These are phyloP conservation scores for Agrostemma githago DNA, from an alignment of 148 eudicot genomes.

Conservation along the genomic window DNA sequence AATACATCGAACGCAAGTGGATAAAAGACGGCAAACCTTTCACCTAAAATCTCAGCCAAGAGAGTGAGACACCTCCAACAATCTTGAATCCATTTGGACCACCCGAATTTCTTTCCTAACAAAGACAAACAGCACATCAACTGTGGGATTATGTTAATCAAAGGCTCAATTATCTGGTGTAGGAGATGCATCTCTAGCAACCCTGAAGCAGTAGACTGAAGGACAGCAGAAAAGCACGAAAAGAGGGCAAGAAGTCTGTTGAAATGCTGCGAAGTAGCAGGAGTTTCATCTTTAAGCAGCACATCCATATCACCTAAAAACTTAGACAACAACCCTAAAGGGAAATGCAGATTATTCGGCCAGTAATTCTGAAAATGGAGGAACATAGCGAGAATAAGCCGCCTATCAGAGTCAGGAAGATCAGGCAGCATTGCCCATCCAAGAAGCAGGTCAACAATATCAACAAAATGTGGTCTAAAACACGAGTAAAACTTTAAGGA, in stretches of 20 bases:
- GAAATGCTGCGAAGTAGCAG: constrained; percentile 80
- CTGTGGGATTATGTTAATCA: constrained; percentile 67
- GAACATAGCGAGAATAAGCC: constrained; percentile 72
- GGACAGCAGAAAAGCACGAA: constrained; percentile 79
- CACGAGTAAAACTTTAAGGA: constrained; percentile 76
- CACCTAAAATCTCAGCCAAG: constrained; percentile 89
- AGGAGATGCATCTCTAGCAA: constrained; percentile 77
- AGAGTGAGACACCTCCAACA: constrained; percentile 97
- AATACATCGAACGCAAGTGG: constrained; percentile 65
- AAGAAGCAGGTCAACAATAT: constrained; percentile 93
- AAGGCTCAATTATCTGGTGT: constrained; percentile 75
- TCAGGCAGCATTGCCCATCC: constrained; percentile 99
- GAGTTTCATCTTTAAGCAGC: constrained; percentile 76
- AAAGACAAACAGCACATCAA: constrained; percentile 64
- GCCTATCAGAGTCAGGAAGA: constrained; percentile 69
- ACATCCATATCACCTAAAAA: constrained; percentile 95
- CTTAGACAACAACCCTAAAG: constrained; percentile 72
- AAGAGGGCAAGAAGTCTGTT: constrained; percentile 72
- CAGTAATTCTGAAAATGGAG: constrained; percentile 97
- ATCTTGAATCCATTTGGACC: constrained; percentile 87
- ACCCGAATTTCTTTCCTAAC: constrained; percentile 82
- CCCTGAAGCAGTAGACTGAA: constrained; percentile 93
- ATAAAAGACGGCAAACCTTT: constrained; percentile 66
- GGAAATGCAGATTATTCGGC: constrained; percentile 79
- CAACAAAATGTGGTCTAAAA: constrained; percentile 91